Evolutionary conservation across 345 rosid species (phyloP), one percentile per base, ranked within the genome.

Genomic region (Salix koriyanagi): DNA sequence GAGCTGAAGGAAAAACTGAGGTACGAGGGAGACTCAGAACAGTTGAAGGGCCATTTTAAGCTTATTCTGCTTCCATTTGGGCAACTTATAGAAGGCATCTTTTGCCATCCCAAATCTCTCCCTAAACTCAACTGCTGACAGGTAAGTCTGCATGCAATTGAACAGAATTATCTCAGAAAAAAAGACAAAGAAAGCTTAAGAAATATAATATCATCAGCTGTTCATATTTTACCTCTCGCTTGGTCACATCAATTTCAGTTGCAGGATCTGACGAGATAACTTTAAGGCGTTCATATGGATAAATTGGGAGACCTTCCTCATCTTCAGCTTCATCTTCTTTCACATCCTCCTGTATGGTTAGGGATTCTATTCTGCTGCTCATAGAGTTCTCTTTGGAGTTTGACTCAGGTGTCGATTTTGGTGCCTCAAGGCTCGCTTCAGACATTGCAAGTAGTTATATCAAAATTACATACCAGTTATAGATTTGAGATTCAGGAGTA

Each of bases 21-120:
- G 77, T 75, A 76, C 11, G 36, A 50, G 67, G 75, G 70, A 70
- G 82, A 77, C 80, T 89, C 82, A 96, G 84, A 96, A 96, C 85
- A 96, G 87, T 5, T 84, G 90, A 85, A 84, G 85, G 73, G 92
- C 88, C 93, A 92, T 92, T 79, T 96, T 96, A 75, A 88, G 97
- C 88, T 96, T 96, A 95, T 94, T 96, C 82, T 94, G 98, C 84
- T 94, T 96, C 99, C 99, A 96, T 86, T 94, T 96, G 0, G 99
- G 97, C 76, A 94, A 78, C 90, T 92, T 91, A 76, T 85, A 77
- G 89, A 96, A 96, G 52, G 89, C 97, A 67, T 72, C 86, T 80
- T 87, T 96, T 60, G 86, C 46, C 99, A 94, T 92, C 71, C 94
- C 97, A 66, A 96, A 92, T 85, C 92, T 92, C 91, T 94, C 98